phyloP scores from a whole-genome alignment of 179 eudicot genomes.

The Heliamphora pulchella region DNA sequence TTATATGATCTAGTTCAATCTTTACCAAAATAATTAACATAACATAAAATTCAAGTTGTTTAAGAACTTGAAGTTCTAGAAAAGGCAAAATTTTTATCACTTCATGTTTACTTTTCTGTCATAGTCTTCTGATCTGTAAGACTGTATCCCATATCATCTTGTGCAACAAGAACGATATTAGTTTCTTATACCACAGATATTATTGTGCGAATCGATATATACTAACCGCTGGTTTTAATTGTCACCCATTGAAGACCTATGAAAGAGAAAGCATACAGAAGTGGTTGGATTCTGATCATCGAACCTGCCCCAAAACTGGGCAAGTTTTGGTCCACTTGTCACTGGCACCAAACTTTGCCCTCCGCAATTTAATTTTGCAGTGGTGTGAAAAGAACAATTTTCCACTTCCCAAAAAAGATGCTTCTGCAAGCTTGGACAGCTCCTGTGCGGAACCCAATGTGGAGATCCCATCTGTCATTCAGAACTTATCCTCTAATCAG shows the following conservation, averaged over 20 bases:
- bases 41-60: neutral
- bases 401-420: constrained; percentile 25
- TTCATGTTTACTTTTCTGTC: neutral
- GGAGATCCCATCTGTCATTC: constrained; percentile 31
- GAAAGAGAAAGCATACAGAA: constrained; percentile 73
- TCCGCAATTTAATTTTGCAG: constrained; percentile 54
- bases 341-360: constrained; percentile 65
- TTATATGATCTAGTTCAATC: too few relatives aligned
- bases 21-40: too few relatives aligned
- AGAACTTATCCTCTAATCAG: constrained; percentile 35
- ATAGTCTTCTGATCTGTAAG: neutral
- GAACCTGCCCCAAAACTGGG: constrained; percentile 75
- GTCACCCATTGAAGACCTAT: constrained; percentile 45
- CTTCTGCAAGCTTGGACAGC: constrained; percentile 8
- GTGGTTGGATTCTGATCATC: constrained; percentile 60
- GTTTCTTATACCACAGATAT: neutral
- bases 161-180: neutral
- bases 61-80: neutral
- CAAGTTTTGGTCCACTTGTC: constrained; percentile 50
- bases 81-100: neutral
- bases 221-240: constrained; percentile 1
- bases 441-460: constrained; percentile 24
- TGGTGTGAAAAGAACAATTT: constrained; percentile 67
- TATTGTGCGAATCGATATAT: neutral
- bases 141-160: neutral